Conservation (phyloP, 2,329 filamentous ascomycete species). For the Aspergillus sojae region DNA sequence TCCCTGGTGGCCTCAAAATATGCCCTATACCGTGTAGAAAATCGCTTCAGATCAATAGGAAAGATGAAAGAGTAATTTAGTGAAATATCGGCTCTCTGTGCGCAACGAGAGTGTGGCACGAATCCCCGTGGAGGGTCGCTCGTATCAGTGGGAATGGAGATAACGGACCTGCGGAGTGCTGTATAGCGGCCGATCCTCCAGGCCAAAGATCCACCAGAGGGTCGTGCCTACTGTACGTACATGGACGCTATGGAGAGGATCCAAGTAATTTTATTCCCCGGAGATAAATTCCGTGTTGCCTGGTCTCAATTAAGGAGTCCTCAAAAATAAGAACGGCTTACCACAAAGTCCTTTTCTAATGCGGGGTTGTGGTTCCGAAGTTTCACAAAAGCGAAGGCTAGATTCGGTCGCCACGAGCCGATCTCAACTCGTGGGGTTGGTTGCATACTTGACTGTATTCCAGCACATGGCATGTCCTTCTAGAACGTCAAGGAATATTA, state of each 20-base stretch:
- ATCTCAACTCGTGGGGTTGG: not conserved
- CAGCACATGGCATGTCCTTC: not conserved
- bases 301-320: not conserved
- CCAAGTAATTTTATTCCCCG: not conserved
- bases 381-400: not conserved
- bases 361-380: not conserved
- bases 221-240: not conserved
- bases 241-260: not conserved
- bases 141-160: slow-evolving; percentile 12
- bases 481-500: not conserved
- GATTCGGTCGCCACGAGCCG: not conserved
- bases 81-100: slow-evolving; percentile 4
- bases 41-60: not conserved
- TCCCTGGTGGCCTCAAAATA: not conserved
- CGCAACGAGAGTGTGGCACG: not conserved
- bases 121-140: not conserved
- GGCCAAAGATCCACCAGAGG: slow-evolving; percentile 13
- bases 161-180: slow-evolving; percentile 17
- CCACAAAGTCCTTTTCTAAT: not conserved
- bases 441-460: not conserved
- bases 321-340: not conserved
- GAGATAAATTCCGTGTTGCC: not conserved
- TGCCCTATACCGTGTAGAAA: not conserved
- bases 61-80: not conserved
- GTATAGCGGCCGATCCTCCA: slow-evolving; percentile 30